A percentile compares a stretch with the other conserved stretches of the same genome.
Conservation (phyloP, 1,284 basidiomycete genomes). For the Neonothopanus nambi region DNA sequence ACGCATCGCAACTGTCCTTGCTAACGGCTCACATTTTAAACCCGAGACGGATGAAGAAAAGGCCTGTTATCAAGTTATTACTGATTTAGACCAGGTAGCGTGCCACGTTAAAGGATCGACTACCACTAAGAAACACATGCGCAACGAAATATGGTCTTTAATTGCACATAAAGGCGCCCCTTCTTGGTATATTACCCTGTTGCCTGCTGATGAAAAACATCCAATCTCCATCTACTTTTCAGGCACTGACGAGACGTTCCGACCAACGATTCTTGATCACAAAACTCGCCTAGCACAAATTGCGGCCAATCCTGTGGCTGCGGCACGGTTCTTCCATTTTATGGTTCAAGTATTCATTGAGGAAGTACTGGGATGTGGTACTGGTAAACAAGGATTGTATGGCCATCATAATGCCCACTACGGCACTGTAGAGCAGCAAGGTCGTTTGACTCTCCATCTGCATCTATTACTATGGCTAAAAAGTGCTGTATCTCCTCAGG, state of each 20-base stretch:
- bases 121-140: too few species aligned
- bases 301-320: too few species aligned
- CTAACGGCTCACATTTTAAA: slow-evolving; percentile 25
- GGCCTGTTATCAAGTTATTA: slow-evolving; percentile 32
- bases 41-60: slow-evolving; percentile 33
- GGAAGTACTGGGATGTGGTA: slow-evolving; percentile 21
- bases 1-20: slow-evolving; percentile 23
- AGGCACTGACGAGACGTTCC: slow-evolving; percentile 15
- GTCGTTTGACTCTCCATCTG: slow-evolving; percentile 32
- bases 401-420: slow-evolving; percentile 32
- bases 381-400: slow-evolving; percentile 20
- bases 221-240: too few species aligned
- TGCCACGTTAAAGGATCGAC: slow-evolving; percentile 33
- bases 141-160: slow-evolving; percentile 40
- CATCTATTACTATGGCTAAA: slow-evolving; percentile 33
- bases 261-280: slow-evolving; percentile 14
- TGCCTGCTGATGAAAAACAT: too few species aligned
- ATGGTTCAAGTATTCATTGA: slow-evolving; percentile 26
- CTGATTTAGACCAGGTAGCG: slow-evolving; percentile 34
- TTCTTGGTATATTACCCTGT: slow-evolving; percentile 29
- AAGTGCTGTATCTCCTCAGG: slow-evolving; percentile 25
- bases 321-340: slow-evolving; percentile 23
- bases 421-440: slow-evolving; percentile 38
- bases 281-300: neutral
- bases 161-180: slow-evolving; percentile 28